phyloP scores from a whole-genome alignment of 2,329 filamentous ascomycete species.

The Calonectria pteridis region DNA sequence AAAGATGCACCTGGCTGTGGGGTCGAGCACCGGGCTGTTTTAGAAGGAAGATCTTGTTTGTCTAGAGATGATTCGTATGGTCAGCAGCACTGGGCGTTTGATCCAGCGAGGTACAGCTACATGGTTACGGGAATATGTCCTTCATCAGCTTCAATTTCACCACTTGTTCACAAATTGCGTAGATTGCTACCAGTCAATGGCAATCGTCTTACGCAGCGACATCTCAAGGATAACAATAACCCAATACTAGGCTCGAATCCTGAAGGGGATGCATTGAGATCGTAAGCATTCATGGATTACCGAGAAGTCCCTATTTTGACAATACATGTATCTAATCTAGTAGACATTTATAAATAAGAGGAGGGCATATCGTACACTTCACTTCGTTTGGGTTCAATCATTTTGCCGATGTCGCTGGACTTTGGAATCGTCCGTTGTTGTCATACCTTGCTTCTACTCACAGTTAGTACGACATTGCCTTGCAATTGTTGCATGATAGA shows the following conservation, averaged over 20 bases:
- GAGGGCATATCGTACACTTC: slow-evolving; percentile 37
- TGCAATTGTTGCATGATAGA: not conserved
- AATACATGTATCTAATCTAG: slow-evolving; percentile 22
- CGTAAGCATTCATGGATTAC: not conserved
- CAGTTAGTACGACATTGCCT: slow-evolving; percentile 49
- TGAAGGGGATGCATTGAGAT: not conserved
- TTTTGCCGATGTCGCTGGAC: slow-evolving; percentile 48
- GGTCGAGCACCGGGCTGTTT: not conserved
- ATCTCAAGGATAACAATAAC: not conserved
- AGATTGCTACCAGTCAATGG: not conserved
- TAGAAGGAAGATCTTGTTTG: not conserved
- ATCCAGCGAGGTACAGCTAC: not conserved
- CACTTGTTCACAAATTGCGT: no score
- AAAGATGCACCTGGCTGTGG: not conserved
- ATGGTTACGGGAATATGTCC: no score
- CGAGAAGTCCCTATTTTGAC: slow-evolving; percentile 16
- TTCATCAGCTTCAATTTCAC: not conserved
- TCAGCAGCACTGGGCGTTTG: not conserved
- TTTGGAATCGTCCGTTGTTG: slow-evolving; percentile 59
- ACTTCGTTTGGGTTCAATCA: slow-evolving; percentile 23
- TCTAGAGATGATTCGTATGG: not conserved
- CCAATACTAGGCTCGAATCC: not conserved
- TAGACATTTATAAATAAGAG: slow-evolving; percentile 35
- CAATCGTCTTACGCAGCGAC: not conserved
- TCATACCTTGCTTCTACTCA: slow-evolving; percentile 59